These are phyloP conservation scores for Chaetoceros muelleri DNA, from an alignment of 108 stramenopile species.

Conservation along the genomic window DNA sequence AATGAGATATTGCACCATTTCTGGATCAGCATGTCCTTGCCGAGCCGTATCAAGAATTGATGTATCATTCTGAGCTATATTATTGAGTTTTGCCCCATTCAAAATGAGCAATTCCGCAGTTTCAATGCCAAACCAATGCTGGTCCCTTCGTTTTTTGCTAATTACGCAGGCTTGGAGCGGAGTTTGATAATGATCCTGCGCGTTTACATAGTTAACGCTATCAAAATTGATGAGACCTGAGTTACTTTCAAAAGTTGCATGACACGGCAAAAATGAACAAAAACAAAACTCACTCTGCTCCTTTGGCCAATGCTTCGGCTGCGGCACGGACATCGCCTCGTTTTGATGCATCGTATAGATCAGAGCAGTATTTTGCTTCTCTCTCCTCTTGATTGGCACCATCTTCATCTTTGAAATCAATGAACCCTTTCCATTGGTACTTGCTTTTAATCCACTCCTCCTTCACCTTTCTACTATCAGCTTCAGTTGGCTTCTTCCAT, in stretches of 20 bases:
- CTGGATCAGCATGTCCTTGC: conserved; percentile 40
- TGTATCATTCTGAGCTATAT: conserved; percentile 39
- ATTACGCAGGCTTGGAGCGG: conserved; percentile 35
- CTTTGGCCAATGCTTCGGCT: conserved; percentile 57
- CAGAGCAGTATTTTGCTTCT: conserved; percentile 44
- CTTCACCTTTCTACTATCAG: conserved; percentile 43
- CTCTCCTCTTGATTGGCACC: conserved; percentile 39
- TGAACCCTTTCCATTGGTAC: conserved; percentile 80
- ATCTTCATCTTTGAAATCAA: conserved; percentile 41
- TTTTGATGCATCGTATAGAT: conserved; percentile 54
- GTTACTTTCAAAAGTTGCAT: too few relatives aligned
- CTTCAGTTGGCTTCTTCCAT: conserved; percentile 56
- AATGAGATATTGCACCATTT: conserved; percentile 71
- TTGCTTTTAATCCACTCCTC: conserved; percentile 87
- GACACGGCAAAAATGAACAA: background rate
- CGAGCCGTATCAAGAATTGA: conserved; percentile 60
- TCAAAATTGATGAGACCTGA: too few relatives aligned
- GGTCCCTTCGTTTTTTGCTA: conserved; percentile 14
- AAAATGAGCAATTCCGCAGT: conserved; percentile 63
- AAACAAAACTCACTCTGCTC: conserved; percentile 23
- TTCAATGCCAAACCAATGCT: conserved; percentile 52
- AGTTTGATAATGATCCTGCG: conserved; percentile 48
- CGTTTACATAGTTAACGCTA: conserved; percentile 57
- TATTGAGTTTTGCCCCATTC: conserved; percentile 33
- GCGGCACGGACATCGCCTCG: conserved; percentile 40